Conservation (phyloP, 352 stramenopile genomes). For the Detonula confervacea region DNA sequence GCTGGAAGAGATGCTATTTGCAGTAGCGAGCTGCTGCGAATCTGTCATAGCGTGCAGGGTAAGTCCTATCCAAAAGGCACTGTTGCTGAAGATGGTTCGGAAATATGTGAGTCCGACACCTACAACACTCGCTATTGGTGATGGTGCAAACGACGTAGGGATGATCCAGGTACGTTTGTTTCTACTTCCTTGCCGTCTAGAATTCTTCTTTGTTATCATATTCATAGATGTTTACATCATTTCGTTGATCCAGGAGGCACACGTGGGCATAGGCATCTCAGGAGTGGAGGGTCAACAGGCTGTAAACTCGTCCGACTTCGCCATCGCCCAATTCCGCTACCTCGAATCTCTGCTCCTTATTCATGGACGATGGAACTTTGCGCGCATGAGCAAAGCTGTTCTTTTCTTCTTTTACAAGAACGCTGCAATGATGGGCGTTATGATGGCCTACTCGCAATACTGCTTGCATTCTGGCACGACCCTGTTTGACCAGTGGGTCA, state of each 20-base stretch:
- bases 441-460: constrained; percentile 89
- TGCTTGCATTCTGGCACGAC: constrained; percentile 91
- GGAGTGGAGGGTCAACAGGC: constrained; percentile 99
- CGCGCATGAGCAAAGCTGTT: constrained; percentile 93
- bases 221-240: no score
- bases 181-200: no score
- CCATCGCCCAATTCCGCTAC: constrained; percentile 98
- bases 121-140: constrained; percentile 94
- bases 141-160: constrained; percentile 98
- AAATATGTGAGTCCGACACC: constrained; percentile 87
- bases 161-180: constrained; percentile 99
- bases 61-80: constrained; percentile 97
- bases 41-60: constrained; percentile 98
- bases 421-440: constrained; percentile 92
- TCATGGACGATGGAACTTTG: constrained; percentile 98
- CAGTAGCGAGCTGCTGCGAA: constrained; percentile 89
- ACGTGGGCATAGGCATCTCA: constrained; percentile 98
- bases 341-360: constrained; percentile 95
- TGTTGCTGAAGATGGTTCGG: constrained; percentile 95
- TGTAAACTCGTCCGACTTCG: constrained; percentile 98
- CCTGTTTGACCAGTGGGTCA: constrained; percentile 89
- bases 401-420: constrained; percentile 99
- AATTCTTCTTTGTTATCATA: no score
- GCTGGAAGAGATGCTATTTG: constrained; percentile 87
- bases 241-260: no score